Percentiles rank a stretch among this genome's conserved stretches.
Evolutionary conservation across 768 basidiomycete genomes (phyloP).

Genomic region (Piloderma croceum): DNA sequence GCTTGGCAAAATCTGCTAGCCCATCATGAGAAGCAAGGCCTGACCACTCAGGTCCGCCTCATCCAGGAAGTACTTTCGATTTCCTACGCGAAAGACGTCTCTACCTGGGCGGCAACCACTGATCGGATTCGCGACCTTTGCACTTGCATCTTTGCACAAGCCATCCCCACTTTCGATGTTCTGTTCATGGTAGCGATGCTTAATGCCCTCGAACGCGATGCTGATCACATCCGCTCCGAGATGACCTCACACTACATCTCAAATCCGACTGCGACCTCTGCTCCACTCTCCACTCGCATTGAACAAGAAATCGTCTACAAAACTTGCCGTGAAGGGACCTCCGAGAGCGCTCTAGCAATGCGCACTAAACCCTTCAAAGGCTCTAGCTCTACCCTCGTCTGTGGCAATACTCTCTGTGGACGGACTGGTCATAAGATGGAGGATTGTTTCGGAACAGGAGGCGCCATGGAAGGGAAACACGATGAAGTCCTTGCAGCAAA

Average conservation of each 20-base stretch:
- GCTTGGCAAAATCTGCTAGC: no score
- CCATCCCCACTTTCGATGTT: slow-evolving; percentile 8
- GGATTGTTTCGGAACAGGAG: slow-evolving; percentile 3
- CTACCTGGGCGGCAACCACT: slow-evolving; percentile 2
- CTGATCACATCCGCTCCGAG: slow-evolving; percentile 7
- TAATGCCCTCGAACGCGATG: slow-evolving; percentile 8
- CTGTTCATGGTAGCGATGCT: slow-evolving; percentile 12
- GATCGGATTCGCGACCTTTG: slow-evolving; percentile 8
- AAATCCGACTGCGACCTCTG: not conserved
- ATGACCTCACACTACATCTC: slow-evolving; percentile 3
- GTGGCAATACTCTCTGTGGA: slow-evolving; percentile 8
- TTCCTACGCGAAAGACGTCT: slow-evolving; percentile 2
- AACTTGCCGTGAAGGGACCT: no score
- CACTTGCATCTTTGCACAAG: slow-evolving; percentile 14
- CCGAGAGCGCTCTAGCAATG: not conserved
- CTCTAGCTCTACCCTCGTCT: slow-evolving; percentile 3
- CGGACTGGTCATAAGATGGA: slow-evolving; percentile 6
- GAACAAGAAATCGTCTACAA: no score
- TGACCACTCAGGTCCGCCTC: slow-evolving; percentile 13
- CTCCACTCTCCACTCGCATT: no score
- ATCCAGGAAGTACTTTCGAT: slow-evolving; percentile 12
- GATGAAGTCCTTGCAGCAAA: slow-evolving; percentile 1
- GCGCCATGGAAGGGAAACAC: slow-evolving; percentile 6
- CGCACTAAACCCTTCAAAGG: slow-evolving; percentile 8
- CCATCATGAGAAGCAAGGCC: slow-evolving; percentile 14